Conservation (phyloP, 2,329 filamentous ascomycete species). For the Canariomyces notabilis region DNA sequence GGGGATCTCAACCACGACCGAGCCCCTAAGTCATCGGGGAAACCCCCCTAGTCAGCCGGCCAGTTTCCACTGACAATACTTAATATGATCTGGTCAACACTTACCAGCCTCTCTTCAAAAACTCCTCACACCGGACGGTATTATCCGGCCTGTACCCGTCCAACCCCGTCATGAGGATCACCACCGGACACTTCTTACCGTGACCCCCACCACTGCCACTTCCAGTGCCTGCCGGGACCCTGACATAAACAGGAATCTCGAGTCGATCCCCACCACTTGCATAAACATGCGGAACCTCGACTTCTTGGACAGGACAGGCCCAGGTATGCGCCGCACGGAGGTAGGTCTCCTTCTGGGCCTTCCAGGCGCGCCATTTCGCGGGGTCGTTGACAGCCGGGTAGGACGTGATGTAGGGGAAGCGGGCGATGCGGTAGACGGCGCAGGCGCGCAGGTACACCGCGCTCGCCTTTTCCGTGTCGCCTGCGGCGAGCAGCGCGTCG, state of each 20-base stretch:
- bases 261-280: conserved; percentile 46
- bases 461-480: conserved; percentile 49
- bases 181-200: conserved; percentile 36
- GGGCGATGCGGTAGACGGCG: conserved; percentile 66
- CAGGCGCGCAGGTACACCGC: conserved; percentile 65
- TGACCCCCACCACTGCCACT: no score
- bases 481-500: conserved; percentile 43
- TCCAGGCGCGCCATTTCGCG: conserved; percentile 59
- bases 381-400: conserved; percentile 36
- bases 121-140: conserved; percentile 56
- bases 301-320: conserved; percentile 55
- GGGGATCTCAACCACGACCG: conserved; percentile 59
- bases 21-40: conserved; percentile 34
- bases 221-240: conserved; percentile 49
- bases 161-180: conserved; percentile 56
- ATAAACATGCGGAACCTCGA: conserved; percentile 55
- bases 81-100: background rate
- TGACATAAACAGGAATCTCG: conserved; percentile 60
- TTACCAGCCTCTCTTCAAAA: conserved; percentile 53
- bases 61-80: background rate
- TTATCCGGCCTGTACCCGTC: conserved; percentile 62
- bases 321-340: conserved; percentile 51
- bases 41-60: no score
- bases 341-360: conserved; percentile 59
- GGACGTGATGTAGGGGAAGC: conserved; percentile 57